Base-by-base conservation (phyloP, 2,329 filamentous ascomycete species). In the Penicillium sp. region DNA sequence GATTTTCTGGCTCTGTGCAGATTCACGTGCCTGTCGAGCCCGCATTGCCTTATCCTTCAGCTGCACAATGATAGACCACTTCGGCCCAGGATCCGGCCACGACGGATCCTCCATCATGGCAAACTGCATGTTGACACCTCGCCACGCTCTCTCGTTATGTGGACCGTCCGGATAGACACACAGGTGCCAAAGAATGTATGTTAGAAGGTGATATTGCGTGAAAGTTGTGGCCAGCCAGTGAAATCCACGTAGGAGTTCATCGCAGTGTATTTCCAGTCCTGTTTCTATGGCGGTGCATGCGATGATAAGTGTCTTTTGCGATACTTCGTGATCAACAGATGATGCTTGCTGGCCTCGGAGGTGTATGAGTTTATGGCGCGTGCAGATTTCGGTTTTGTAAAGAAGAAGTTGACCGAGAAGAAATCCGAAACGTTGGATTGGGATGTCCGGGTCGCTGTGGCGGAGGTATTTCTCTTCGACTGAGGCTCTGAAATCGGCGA, bases 401-500 rank as follows among this genome's bases (percentile, higher is more conserved):
- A 71, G 38, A 6, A 76, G 61, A 9, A 74, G 56, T 0, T 61
- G 63, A 0, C 66, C 62, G 0, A 73, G 63, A 0, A 65, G 52
- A 8, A 68, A 52, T 1, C 70, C 70, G 50, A 73, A 61, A 3
- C 75, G 71, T 24, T 74, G 66, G 1, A 67, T 58, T 3, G 83
- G 84, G 1, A 85, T 74, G 0, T 78, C 76, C 60, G 81, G 80
- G 51, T 86, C 83, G 56, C 78, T 81, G 31, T 81, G 70, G 36
- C 73, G 71, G 10, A 83, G 62, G 48, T 82, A 83, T 45, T 76
- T 74, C 13, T 79, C 74, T 52, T 83, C 78, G 2, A 83, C 70
- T 8, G 70, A 68, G 14, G 75, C 66, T 49, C 79, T 75, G 1
- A 82, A 68, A 6, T 75, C 70, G 2, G 71, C 67, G 42, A 81